A percentile compares a stretch with the other conserved stretches of the same genome.
These are phyloP conservation scores for Talaromyces sp. DNA, from an alignment of 2,329 filamentous ascomycete genomes.

Conservation along the genomic window DNA sequence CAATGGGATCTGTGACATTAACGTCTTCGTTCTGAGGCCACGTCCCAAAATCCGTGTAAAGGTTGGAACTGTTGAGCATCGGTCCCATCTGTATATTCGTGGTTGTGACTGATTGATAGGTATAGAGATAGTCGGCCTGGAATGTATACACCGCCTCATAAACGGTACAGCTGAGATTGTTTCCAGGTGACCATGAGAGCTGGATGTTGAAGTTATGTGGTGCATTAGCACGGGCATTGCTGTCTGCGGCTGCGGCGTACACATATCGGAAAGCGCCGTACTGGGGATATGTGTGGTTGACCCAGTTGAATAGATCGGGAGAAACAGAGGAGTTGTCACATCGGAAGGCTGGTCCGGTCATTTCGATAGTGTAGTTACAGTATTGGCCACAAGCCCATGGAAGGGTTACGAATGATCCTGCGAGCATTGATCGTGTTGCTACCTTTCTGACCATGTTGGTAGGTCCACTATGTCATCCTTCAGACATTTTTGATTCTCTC, in stretches of 20 bases:
- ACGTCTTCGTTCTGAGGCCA: not conserved
- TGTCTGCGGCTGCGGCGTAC: not conserved
- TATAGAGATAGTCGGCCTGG: not conserved
- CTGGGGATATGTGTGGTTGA: constrained; percentile 4
- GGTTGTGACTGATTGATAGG: not conserved
- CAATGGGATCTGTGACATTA: not conserved
- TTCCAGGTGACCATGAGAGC: not conserved
- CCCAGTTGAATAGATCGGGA: constrained; percentile 3
- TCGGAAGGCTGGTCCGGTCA: constrained; percentile 3
- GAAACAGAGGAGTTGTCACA: constrained; percentile 3
- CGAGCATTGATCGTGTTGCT: constrained; percentile 5
- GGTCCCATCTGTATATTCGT: not conserved
- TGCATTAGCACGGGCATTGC: not conserved
- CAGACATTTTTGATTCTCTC: not conserved
- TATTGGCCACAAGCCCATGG: not conserved
- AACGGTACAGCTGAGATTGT: constrained; percentile 9
- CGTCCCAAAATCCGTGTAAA: constrained; percentile 7
- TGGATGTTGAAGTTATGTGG: constrained; percentile 2
- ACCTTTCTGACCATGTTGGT: not conserved
- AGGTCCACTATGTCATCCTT: not conserved
- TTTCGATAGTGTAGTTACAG: constrained; percentile 4
- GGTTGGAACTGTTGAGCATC: constrained; percentile 1
- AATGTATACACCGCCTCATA: constrained; percentile 8
- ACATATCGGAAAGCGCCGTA: not conserved
- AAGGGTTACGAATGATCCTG: constrained; percentile 1